Percentiles rank a stretch among this genome's conserved stretches.
phyloP scores from a whole-genome alignment of 345 rosid species.

The Sapria himalayana region DNA sequence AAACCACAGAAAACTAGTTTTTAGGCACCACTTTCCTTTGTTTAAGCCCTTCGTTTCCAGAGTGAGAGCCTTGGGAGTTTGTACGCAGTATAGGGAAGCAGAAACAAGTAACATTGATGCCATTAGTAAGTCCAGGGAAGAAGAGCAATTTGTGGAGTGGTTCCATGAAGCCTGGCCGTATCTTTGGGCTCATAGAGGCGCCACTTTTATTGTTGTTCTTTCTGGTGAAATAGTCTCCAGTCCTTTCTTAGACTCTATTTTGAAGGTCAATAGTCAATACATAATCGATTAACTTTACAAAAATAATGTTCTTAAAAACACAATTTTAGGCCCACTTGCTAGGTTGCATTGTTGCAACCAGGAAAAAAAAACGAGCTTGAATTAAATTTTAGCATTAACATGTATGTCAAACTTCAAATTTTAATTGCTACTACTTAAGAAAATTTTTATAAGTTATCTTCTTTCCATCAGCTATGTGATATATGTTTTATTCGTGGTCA shows the following conservation, averaged over 20 bases:
- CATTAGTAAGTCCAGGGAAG: constrained; percentile 24
- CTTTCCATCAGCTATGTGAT: constrained; percentile 5
- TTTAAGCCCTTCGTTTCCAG: not conserved
- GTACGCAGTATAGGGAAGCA: constrained; percentile 16
- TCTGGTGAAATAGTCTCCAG: constrained; percentile 48
- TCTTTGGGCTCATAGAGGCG: constrained; percentile 68
- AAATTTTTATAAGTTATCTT: no score
- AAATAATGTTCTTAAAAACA: no score
- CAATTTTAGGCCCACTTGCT: not conserved
- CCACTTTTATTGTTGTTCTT: constrained; percentile 51
- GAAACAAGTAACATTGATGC: constrained; percentile 12
- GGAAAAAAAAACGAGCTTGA: not conserved
- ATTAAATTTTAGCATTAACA: not conserved
- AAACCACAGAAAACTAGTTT: not conserved
- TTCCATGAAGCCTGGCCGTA: constrained; percentile 98
- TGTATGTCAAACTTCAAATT: no score
- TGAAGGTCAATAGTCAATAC: no score
- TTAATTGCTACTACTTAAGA: no score
- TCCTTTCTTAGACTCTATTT: constrained; percentile 33
- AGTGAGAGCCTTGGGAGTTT: not conserved
- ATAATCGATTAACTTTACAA: no score
- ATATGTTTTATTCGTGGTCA: not conserved
- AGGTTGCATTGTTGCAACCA: not conserved
- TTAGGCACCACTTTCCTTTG: not conserved
- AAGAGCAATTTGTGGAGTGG: constrained; percentile 72